phyloP scores from a whole-genome alignment of 768 basidiomycete genomes.

The Amanita thiersii region DNA sequence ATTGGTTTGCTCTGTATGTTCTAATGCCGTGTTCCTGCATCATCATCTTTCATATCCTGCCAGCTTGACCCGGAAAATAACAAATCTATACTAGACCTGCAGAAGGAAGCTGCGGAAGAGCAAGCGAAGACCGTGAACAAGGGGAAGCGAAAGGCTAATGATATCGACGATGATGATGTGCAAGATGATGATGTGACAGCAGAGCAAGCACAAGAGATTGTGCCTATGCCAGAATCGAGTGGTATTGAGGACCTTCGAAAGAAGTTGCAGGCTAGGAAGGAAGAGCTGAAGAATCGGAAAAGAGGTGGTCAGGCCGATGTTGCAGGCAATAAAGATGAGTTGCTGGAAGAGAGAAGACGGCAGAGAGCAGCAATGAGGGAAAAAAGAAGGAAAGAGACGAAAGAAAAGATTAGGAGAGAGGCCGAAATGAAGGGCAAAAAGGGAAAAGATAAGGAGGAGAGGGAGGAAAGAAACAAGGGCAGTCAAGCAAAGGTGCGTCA shows the following conservation, averaged over 20 bases:
- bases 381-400: constrained; percentile 76
- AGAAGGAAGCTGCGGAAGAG: constrained; percentile 40
- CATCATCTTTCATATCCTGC: constrained; percentile 5
- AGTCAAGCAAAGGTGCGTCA: constrained; percentile 46
- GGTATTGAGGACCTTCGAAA: constrained; percentile 60
- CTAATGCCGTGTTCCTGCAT: constrained; percentile 1
- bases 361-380: constrained; percentile 82
- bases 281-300: constrained; percentile 44
- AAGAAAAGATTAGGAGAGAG: constrained; percentile 68
- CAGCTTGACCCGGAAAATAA: constrained; percentile 93
- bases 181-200: constrained; percentile 10
- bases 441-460: constrained; percentile 37
- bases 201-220: constrained; percentile 22
- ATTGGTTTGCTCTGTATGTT: no score
- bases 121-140: constrained; percentile 18
- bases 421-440: constrained; percentile 48
- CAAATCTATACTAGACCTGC: constrained; percentile 65
- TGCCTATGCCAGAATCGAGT: constrained; percentile 58
- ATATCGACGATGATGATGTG: constrained; percentile 20
- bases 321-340: constrained; percentile 70
- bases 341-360: constrained; percentile 71
- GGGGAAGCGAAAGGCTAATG: constrained; percentile 34
- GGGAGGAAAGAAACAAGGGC: constrained; percentile 30
- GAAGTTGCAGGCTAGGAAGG: constrained; percentile 72
- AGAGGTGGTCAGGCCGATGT: constrained; percentile 32